Percentiles rank a stretch among this genome's conserved stretches.
Conservation (phyloP, 2,329 filamentous ascomycete species). For the Phialophora chinensis region DNA sequence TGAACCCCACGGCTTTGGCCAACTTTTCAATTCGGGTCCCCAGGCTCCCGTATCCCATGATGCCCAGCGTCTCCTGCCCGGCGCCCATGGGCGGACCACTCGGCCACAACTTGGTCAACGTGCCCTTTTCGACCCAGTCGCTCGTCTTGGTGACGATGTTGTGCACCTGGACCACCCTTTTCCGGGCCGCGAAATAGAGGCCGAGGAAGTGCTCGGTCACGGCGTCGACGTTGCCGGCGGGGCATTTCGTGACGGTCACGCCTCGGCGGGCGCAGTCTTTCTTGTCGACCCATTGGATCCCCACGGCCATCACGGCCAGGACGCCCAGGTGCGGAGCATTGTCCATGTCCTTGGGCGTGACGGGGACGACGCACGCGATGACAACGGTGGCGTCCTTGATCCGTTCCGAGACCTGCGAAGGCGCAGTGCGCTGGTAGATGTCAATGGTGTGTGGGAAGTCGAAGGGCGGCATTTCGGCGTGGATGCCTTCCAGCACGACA, state of each 20-base stretch:
- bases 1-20: slow-evolving; percentile 55
- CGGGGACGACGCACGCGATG: slow-evolving; percentile 49
- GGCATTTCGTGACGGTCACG: slow-evolving; percentile 55
- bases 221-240: slow-evolving; percentile 55
- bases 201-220: slow-evolving; percentile 59
- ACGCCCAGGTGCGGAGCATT: slow-evolving; percentile 52
- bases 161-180: slow-evolving; percentile 50
- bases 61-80: slow-evolving; percentile 56
- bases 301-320: slow-evolving; percentile 55
- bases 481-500: slow-evolving; percentile 55
- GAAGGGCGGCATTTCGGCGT: slow-evolving; percentile 49
- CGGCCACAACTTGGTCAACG: slow-evolving; percentile 43
- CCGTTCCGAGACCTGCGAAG: slow-evolving; percentile 48
- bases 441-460: slow-evolving; percentile 53
- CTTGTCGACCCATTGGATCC: slow-evolving; percentile 56
- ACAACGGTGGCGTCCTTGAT: slow-evolving; percentile 56
- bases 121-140: slow-evolving; percentile 51
- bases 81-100: slow-evolving; percentile 52
- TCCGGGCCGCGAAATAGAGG: slow-evolving; percentile 56
- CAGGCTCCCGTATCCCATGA: slow-evolving; percentile 58
- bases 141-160: slow-evolving; percentile 43
- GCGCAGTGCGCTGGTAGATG: slow-evolving; percentile 46
- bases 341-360: slow-evolving; percentile 51
- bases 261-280: slow-evolving; percentile 51
- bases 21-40: slow-evolving; percentile 56